A percentile compares a stretch with the other conserved stretches of the same genome.
Conservation (phyloP, 371 early-diverging fungal genomes). For the Apophysomyces variabilis region DNA sequence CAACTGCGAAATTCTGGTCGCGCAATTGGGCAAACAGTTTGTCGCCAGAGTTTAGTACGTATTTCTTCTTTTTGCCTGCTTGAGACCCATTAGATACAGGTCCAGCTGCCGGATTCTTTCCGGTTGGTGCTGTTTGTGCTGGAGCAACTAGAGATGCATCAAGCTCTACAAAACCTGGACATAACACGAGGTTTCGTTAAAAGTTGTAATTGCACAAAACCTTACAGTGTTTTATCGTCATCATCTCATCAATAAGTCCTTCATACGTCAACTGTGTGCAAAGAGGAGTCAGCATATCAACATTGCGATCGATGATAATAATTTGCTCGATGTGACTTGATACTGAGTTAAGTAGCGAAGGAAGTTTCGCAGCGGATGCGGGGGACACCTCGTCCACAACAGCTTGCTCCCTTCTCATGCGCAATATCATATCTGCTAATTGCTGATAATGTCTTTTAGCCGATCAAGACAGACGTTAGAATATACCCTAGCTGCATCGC, state of each 20-base stretch:
- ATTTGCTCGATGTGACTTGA: conserved; percentile 86
- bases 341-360: conserved; percentile 46
- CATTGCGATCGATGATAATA: conserved; percentile 87
- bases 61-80: conserved; percentile 73
- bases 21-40: conserved; percentile 79
- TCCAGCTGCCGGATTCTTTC: conserved; percentile 20
- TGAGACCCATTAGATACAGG: conserved; percentile 22
- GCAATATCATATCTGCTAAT: conserved; percentile 78
- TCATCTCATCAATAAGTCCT: conserved; percentile 87
- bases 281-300: conserved; percentile 90
- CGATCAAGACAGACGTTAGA: neutral
- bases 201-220: neutral
- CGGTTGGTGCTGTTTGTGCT: conserved; percentile 31
- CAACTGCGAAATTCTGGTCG: conserved; percentile 89
- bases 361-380: conserved; percentile 44
- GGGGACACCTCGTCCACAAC: conserved; percentile 56
- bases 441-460: conserved; percentile 37
- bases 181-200: neutral
- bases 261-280: conserved; percentile 95
- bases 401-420: conserved; percentile 83
- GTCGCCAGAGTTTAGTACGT: conserved; percentile 81
- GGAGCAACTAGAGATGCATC: conserved; percentile 55
- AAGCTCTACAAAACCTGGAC: conserved; percentile 63
- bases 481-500: conserved; percentile 76
- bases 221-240: conserved; percentile 69